Percentiles rank a stretch among this genome's conserved stretches.
phyloP scores from a whole-genome alignment of 306 rosid species.

The Delonix regia region DNA sequence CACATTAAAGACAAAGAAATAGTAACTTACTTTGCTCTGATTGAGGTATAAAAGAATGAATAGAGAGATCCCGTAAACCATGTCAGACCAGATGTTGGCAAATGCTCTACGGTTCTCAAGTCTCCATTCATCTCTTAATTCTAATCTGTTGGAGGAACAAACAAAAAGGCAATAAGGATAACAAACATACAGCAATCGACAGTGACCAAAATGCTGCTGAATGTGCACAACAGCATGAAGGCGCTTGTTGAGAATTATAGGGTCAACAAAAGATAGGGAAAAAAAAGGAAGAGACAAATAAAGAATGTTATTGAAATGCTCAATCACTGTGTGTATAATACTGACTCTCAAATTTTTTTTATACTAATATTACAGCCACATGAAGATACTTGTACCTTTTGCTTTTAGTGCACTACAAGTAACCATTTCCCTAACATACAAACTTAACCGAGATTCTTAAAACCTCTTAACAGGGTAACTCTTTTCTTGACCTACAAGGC shows the following conservation, averaged over 20 bases:
- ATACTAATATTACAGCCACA: background rate
- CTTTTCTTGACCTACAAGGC: background rate
- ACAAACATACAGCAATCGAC: constrained; percentile 25
- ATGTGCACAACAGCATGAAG: background rate
- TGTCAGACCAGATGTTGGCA: constrained; percentile 97
- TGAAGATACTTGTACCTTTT: background rate
- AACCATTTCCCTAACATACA: background rate
- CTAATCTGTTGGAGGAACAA: constrained; percentile 67
- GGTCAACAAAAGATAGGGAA: background rate
- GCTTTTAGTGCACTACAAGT: background rate
- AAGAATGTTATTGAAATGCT: background rate
- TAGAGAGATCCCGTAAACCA: constrained; percentile 80
- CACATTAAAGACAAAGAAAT: constrained; percentile 17
- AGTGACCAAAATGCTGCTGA: constrained; percentile 9
- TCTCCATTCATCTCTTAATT: constrained; percentile 92
- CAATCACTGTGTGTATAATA: background rate
- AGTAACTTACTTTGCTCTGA: constrained; percentile 77
- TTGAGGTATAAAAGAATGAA: constrained; percentile 90
- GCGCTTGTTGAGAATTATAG: background rate
- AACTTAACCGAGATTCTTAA: background rate
- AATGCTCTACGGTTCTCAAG: constrained; percentile 87
- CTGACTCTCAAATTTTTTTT: background rate
- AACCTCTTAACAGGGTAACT: background rate
- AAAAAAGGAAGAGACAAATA: background rate
- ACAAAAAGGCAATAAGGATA: constrained; percentile 35